A percentile compares a stretch with the other conserved stretches of the same genome.
Evolutionary conservation across 1,139 yeast genomes (phyloP).

Genomic region (Candida dubliniensis): DNA sequence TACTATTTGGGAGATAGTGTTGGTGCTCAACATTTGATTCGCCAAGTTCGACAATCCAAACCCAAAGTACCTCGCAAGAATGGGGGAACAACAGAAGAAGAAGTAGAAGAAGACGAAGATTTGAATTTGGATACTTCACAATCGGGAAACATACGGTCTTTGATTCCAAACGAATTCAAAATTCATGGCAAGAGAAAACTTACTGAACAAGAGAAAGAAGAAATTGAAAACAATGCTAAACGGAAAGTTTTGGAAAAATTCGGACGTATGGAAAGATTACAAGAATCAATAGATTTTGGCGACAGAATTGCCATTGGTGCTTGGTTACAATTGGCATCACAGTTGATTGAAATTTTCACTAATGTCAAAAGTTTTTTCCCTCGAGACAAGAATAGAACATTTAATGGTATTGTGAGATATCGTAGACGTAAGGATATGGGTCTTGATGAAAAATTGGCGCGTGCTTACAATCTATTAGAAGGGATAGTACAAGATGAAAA

Average conservation of each 20-base stretch:
- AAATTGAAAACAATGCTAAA: constrained; percentile 59
- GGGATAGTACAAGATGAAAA: constrained; percentile 51
- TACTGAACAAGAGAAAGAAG: constrained; percentile 56
- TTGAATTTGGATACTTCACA: too few species aligned
- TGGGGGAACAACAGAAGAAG: constrained; percentile 13
- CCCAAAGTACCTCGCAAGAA: constrained; percentile 14
- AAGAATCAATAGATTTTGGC: constrained; percentile 52
- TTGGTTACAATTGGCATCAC: constrained; percentile 86
- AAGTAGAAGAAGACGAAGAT: constrained; percentile 8
- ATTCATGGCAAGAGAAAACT: constrained; percentile 29
- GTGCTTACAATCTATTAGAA: constrained; percentile 65
- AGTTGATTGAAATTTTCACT: constrained; percentile 77
- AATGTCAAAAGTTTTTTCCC: constrained; percentile 78
- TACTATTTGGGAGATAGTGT: constrained; percentile 69
- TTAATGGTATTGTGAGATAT: constrained; percentile 66
- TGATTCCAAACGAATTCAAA: constrained; percentile 27
- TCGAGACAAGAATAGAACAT: constrained; percentile 64
- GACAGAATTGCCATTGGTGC: constrained; percentile 65
- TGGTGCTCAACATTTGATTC: constrained; percentile 57
- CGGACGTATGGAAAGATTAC: constrained; percentile 59
- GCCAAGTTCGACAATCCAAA: constrained; percentile 40
- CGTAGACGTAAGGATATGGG: constrained; percentile 61
- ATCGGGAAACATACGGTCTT: constrained; percentile 15
- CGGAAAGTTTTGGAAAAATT: constrained; percentile 65
- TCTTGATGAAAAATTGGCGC: constrained; percentile 69